These are phyloP conservation scores for Onygena corvina DNA, from an alignment of 2,329 filamentous ascomycete species.

Conservation along the genomic window DNA sequence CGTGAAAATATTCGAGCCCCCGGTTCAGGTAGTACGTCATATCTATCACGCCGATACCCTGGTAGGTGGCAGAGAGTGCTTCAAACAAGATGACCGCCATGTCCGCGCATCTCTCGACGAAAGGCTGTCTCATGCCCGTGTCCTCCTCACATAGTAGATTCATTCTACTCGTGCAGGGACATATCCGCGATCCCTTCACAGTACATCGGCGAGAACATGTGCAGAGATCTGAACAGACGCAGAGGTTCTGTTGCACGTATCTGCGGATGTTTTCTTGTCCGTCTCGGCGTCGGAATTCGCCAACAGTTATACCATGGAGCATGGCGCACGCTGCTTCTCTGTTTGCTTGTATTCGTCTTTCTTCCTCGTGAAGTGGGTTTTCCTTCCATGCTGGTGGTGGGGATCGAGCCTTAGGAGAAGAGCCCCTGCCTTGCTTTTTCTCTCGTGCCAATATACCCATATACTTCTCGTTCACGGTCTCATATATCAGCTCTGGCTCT, in stretches of 20 bases:
- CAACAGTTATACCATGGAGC: slow-evolving; percentile 26
- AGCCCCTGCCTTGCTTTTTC: slow-evolving; percentile 5
- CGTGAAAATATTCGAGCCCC: slow-evolving; percentile 20
- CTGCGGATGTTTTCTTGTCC: slow-evolving; percentile 18
- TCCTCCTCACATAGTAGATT: slow-evolving; percentile 21
- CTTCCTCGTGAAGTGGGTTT: slow-evolving; percentile 6
- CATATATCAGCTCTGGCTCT: slow-evolving; percentile 23
- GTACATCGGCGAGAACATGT: slow-evolving; percentile 27
- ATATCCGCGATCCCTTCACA: slow-evolving; percentile 20
- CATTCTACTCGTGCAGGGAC: slow-evolving; percentile 29
- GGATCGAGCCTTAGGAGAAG: slow-evolving; percentile 9
- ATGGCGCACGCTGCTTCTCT: slow-evolving; percentile 25
- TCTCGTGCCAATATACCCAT: slow-evolving; percentile 17
- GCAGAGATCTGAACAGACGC: slow-evolving; percentile 27
- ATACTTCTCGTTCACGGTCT: slow-evolving; percentile 28
- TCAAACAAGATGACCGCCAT: slow-evolving; percentile 25
- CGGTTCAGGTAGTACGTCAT: slow-evolving; percentile 19
- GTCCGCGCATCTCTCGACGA: slow-evolving; percentile 20
- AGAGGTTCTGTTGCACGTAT: slow-evolving; percentile 25
- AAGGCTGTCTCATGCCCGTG: slow-evolving; percentile 14
- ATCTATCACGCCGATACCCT: slow-evolving; percentile 16
- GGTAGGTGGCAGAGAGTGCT: slow-evolving; percentile 20
- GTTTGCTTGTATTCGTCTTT: slow-evolving; percentile 20
- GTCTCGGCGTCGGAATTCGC: slow-evolving; percentile 25
- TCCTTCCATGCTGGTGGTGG: slow-evolving; percentile 13